These are phyloP conservation scores for Cladosporium austrohemisphaericum DNA, from an alignment of 2,329 filamentous ascomycete species.

Conservation along the genomic window DNA sequence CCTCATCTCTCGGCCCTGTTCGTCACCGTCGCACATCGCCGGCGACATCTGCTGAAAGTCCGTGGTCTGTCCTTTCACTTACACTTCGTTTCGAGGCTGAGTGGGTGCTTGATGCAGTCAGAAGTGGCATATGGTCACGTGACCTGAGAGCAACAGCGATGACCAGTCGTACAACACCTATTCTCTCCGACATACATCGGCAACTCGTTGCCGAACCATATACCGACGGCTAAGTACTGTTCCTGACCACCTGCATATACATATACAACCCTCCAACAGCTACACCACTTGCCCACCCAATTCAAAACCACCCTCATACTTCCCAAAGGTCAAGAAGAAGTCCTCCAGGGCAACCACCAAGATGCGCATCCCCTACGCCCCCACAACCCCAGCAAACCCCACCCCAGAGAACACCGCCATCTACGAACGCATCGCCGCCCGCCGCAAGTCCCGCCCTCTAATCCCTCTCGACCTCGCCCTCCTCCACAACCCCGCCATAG, in stretches of 20 bases:
- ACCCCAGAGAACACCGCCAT: constrained; percentile 48
- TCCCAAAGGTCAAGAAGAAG: too few species aligned
- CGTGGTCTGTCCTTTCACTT: too few species aligned
- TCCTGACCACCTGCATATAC: not conserved
- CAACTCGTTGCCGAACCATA: constrained; percentile 10
- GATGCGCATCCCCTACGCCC: constrained; percentile 67
- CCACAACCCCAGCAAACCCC: constrained; percentile 51
- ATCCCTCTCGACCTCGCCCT: constrained; percentile 73
- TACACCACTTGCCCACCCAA: not conserved
- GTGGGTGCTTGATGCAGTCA: too few species aligned
- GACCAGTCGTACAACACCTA: too few species aligned
- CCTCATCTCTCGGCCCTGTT: too few species aligned
- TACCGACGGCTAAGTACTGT: constrained; percentile 16
- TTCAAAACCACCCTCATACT: not conserved
- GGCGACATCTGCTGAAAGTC: too few species aligned
- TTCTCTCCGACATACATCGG: not conserved
- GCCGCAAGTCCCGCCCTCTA: constrained; percentile 65
- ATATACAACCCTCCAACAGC: not conserved
- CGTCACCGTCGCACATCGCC: not conserved
- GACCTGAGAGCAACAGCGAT: too few species aligned
- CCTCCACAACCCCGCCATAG: constrained; percentile 68
- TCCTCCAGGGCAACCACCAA: constrained; percentile 11
- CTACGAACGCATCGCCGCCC: constrained; percentile 60
- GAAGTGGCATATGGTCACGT: not conserved
- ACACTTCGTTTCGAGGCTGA: too few species aligned